These are phyloP conservation scores for Trichophyton equinum DNA, from an alignment of 2,329 filamentous ascomycete species.

Conservation along the genomic window DNA sequence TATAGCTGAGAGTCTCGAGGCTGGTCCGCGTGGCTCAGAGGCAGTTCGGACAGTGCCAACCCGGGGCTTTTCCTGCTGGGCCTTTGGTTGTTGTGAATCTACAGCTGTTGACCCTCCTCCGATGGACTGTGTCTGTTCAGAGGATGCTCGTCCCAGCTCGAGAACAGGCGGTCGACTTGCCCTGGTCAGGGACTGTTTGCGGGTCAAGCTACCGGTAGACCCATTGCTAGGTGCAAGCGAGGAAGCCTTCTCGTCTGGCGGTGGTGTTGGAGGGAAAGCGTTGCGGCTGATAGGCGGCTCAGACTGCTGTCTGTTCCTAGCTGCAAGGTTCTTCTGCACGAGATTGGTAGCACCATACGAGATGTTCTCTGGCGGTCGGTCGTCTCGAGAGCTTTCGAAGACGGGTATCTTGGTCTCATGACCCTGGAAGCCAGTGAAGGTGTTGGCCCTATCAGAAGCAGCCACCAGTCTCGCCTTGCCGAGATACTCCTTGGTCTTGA, in stretches of 20 bases:
- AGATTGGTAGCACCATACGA: constrained; percentile 89
- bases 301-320: constrained; percentile 65
- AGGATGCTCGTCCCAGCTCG: constrained; percentile 22
- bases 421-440: constrained; percentile 69
- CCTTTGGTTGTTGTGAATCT: not conserved
- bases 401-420: constrained; percentile 53
- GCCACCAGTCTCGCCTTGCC: constrained; percentile 92
- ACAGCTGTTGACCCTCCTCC: constrained; percentile 18
- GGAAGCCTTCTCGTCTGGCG: constrained; percentile 64
- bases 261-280: constrained; percentile 94
- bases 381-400: constrained; percentile 42
- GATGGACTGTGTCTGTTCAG: constrained; percentile 13
- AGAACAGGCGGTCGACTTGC: constrained; percentile 36
- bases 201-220: constrained; percentile 26
- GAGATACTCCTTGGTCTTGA: constrained; percentile 95
- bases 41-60: constrained; percentile 39
- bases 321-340: constrained; percentile 71
- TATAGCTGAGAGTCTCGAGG: constrained; percentile 23
- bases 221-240: constrained; percentile 12
- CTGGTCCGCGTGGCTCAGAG: constrained; percentile 39
- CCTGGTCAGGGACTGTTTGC: constrained; percentile 39
- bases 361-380: constrained; percentile 68
- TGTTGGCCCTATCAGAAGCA: constrained; percentile 66
- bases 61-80: constrained; percentile 29
- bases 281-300: constrained; percentile 68